Conservation (phyloP, 2,329 filamentous ascomycete species). For the Coleophoma crateriformis region DNA sequence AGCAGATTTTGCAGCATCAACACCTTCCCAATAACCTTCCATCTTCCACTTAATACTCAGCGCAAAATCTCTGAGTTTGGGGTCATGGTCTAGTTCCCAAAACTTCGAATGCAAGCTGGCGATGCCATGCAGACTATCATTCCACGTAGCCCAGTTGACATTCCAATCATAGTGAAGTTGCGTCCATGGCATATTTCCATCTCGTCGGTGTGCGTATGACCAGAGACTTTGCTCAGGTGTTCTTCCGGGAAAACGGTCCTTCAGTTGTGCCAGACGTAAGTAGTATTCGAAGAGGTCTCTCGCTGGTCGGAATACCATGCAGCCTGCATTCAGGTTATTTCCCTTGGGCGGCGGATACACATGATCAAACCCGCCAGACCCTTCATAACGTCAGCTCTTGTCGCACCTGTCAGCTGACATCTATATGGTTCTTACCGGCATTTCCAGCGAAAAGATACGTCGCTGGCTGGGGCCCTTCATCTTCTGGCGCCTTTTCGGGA, state of each 20-base stretch:
- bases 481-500: conserved; percentile 3
- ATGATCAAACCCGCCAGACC: neutral
- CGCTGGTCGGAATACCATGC: conserved; percentile 32
- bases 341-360: neutral
- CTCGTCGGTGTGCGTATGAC: conserved; percentile 33
- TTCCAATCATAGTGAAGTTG: conserved; percentile 32
- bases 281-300: conserved; percentile 30
- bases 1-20: neutral
- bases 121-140: conserved; percentile 24
- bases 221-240: conserved; percentile 34
- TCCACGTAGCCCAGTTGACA: conserved; percentile 27
- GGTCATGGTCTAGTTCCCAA: conserved; percentile 23
- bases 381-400: neutral
- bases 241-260: conserved; percentile 29
- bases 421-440: neutral
- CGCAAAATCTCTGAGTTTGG: neutral
- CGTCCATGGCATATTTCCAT: conserved; percentile 33
- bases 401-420: neutral
- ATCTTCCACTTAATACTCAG: neutral
- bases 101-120: conserved; percentile 30
- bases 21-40: neutral
- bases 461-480: conserved; percentile 6
- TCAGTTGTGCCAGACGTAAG: conserved; percentile 25
- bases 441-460: neutral
- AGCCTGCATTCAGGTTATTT: conserved; percentile 21